Evolutionary conservation across 306 rosid genomes (phyloP).

Genomic region (Leucaena leucocephala): DNA sequence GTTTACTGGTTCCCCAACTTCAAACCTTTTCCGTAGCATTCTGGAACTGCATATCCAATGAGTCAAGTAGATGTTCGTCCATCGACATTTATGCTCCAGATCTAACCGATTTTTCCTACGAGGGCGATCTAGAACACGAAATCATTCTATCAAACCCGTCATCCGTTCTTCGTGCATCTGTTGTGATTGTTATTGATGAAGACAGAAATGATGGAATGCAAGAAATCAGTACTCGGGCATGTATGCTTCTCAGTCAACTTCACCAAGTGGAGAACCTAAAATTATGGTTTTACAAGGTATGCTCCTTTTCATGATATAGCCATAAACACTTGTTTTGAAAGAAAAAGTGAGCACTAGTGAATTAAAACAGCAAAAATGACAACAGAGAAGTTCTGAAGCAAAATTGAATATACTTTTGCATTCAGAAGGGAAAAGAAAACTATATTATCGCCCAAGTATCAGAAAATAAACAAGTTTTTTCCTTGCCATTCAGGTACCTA

Average conservation of each 20-base stretch:
- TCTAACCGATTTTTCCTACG: constrained; percentile 42
- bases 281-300: constrained; percentile 50
- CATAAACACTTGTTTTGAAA: neutral
- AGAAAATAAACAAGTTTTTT: neutral
- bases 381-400: neutral
- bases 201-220: constrained; percentile 22
- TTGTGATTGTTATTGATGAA: constrained; percentile 46
- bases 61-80: constrained; percentile 26
- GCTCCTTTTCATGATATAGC: constrained; percentile 17
- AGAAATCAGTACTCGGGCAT: constrained; percentile 12
- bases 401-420: neutral
- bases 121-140: constrained; percentile 43
- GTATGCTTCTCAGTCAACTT: constrained; percentile 39
- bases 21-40: constrained; percentile 39
- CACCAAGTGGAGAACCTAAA: constrained; percentile 33
- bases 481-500: constrained; percentile 30
- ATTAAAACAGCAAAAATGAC: neutral
- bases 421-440: neutral
- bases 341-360: neutral
- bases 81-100: constrained; percentile 31
- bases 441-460: neutral
- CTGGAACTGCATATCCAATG: constrained; percentile 31
- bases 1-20: constrained; percentile 40
- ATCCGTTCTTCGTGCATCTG: constrained; percentile 37
- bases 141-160: constrained; percentile 26